Percentiles rank a stretch among this genome's conserved stretches.
Evolutionary conservation across 1,284 basidiomycete genomes (phyloP).

Genomic region (Rhodotorula sp.): DNA sequence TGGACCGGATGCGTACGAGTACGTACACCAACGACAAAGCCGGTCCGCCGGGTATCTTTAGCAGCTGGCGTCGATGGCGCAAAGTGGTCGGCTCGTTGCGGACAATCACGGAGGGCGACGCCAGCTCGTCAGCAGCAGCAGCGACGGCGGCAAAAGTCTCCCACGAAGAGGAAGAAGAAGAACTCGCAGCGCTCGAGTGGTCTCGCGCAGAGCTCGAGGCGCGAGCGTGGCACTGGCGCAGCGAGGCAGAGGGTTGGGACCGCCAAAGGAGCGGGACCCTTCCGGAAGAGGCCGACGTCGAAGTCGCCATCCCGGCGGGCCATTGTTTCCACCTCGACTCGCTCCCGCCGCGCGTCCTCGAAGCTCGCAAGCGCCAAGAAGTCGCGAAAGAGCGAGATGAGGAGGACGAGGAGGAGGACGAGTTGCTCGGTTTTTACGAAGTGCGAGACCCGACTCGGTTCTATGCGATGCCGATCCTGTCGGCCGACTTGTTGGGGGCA

Average conservation of each 20-base stretch:
- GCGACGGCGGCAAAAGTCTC: not conserved
- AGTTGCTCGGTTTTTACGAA: conserved; percentile 28
- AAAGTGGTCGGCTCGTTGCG: not conserved
- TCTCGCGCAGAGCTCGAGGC: conserved; percentile 14
- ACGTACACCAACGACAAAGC: not conserved
- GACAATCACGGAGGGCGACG: too few species aligned
- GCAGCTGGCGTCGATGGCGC: conserved; percentile 27
- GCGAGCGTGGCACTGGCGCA: conserved; percentile 16
- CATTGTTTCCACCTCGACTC: conserved; percentile 29
- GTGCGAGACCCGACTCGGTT: conserved; percentile 27
- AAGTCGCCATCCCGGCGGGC: conserved; percentile 27
- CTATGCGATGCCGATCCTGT: conserved; percentile 24
- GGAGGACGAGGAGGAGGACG: conserved; percentile 12
- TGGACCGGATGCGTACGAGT: conserved; percentile 14
- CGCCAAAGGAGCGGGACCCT: not conserved
- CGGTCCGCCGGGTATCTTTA: conserved; percentile 11
- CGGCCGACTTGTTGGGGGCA: conserved; percentile 16
- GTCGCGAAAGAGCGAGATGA: not conserved
- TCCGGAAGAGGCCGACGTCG: not conserved
- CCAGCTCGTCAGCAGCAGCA: too few species aligned
- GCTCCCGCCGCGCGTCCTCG: conserved; percentile 10
- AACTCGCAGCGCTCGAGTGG: not conserved
- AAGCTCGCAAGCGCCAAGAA: conserved; percentile 1
- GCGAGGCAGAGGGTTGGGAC: conserved; percentile 12
- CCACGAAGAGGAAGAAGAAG: not conserved